Base-by-base conservation (phyloP, 176 grass and related monocot species). In the Zea luxurians region DNA sequence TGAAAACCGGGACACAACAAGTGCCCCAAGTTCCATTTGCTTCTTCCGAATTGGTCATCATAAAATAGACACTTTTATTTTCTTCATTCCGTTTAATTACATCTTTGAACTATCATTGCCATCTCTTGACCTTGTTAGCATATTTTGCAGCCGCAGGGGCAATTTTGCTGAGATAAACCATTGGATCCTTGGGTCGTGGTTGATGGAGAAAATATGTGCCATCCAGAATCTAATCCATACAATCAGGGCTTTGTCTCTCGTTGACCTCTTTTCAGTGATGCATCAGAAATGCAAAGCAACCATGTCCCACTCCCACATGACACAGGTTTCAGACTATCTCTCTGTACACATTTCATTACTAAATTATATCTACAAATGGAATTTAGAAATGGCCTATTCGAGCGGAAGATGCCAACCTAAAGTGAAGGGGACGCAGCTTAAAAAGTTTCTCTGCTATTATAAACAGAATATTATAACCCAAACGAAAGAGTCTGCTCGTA, bases 201-300 rank as follows among this genome's bases (percentile, higher is more conserved):
- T 18, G 96, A 88, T 45, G 96, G 92, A 83, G 60, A 84, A 85
- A 99, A 99, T 52, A 95, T 81, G 48, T 92, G 96, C 20, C 96
- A 99, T 99, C 92, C 60, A 90, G 87, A 85, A 99, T 93, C 55
- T 91, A 86, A 75, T 92, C 89, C 27, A 99, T 90, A 90, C 96
- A 99, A 77, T 95, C 78, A 77, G 92, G 68, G 80, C 77, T 87
- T 75, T 71, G 75, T 95, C 85, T 55, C 75, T 85, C 64, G n/a
- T 73, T 47, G 79, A 75, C 63, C 4, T 70, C 71, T 62, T 62
- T 57, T 70, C 65, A 79, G 55, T 83, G 83, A 87, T 78, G 80
- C 84, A 52, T 83, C 64, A 81, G 21, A 64, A 84, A 57, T 81
- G 61, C 61, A 70, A 13, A 48, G 72, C 50, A 94, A 53, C 61